phyloP scores from a whole-genome alignment of 1,139 yeast species.

The Geotrichum candidum region DNA sequence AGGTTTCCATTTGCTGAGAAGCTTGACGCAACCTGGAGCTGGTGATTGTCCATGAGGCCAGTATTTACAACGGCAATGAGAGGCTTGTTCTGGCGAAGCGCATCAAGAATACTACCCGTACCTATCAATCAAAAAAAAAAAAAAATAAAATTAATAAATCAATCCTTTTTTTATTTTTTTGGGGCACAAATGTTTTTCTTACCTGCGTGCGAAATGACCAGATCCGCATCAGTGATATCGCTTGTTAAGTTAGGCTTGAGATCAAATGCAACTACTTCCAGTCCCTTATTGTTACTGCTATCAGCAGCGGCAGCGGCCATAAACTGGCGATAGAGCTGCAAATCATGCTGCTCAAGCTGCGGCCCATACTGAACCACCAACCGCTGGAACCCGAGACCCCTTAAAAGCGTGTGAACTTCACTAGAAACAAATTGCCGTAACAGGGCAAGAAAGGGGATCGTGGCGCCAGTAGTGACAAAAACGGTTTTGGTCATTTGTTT shows the following conservation, averaged over 20 bases:
- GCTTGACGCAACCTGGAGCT: constrained; percentile 64
- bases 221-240: constrained; percentile 30
- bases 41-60: constrained; percentile 79
- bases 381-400: constrained; percentile 36
- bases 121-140: constrained; percentile 28
- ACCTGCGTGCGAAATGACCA: constrained; percentile 83
- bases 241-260: constrained; percentile 7
- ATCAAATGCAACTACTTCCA: constrained; percentile 37
- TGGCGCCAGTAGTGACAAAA: constrained; percentile 77
- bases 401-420: constrained; percentile 38
- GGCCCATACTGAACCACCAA: constrained; percentile 69
- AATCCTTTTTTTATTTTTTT: neutral
- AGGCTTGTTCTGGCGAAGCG: constrained; percentile 50
- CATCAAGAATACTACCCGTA: constrained; percentile 85
- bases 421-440: constrained; percentile 39
- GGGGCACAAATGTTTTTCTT: neutral
- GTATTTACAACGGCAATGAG: constrained; percentile 69
- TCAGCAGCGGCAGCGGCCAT: neutral
- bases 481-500: constrained; percentile 28
- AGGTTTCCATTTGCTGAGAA: constrained; percentile 41
- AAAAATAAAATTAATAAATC: neutral
- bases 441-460: constrained; percentile 65
- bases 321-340: neutral
- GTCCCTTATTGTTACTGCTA: constrained; percentile 21
- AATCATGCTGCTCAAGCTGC: neutral